Evolutionary conservation across 371 early-diverging fungal species (phyloP), one percentile per base, ranked within the genome.

Genomic region (Mortierella sp.): DNA sequence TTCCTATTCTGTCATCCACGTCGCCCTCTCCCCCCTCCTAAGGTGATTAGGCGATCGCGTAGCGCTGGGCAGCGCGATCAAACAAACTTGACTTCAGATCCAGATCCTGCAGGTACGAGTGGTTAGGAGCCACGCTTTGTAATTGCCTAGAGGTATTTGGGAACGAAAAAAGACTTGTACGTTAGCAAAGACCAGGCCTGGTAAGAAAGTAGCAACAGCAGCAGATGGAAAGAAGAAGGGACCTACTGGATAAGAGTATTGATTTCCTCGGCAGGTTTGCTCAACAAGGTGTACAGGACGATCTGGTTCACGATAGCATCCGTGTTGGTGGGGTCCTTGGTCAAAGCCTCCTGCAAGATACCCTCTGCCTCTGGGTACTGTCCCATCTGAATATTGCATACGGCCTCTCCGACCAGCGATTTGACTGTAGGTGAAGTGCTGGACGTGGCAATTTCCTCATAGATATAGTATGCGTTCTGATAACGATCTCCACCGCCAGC

Each of bases 391-490:
- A 98, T 86, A 43, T 92, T 86, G 54, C 91, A 87, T 14, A 94
- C 93, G 3, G 98, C 98, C 79, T 92, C 92, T 5, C 93, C 88
- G 30, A 87, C 90, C 38, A 96, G 78, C 27, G 97, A 84, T 58
- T 92, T 91, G 47, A 87, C 85, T 0, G 93, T 91, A n/a, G 92
- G 87, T 4, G 85, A 85, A 23, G 90, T 80, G 51, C 80, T 83
- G 0, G 95, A 90, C 53, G 93, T 91, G 16, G 90, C 94, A 58
- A 97, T 88, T 67, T 97, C 98, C 71, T 97, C 96, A 67, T 93
- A 97, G 50, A 95, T 93, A 81, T 96, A 97, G 61, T 87, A 93
- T 2, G 97, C 93, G 79, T 95, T 94, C 72, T 91, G 93, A 61
- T 88, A 89, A 60, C 94, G 93, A 18, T 88, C 84, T 2, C 93